A percentile compares a stretch with the other conserved stretches of the same genome.
phyloP scores from a whole-genome alignment of 1,139 yeast genomes.

The Zygosaccharomyces pseudobailii region DNA sequence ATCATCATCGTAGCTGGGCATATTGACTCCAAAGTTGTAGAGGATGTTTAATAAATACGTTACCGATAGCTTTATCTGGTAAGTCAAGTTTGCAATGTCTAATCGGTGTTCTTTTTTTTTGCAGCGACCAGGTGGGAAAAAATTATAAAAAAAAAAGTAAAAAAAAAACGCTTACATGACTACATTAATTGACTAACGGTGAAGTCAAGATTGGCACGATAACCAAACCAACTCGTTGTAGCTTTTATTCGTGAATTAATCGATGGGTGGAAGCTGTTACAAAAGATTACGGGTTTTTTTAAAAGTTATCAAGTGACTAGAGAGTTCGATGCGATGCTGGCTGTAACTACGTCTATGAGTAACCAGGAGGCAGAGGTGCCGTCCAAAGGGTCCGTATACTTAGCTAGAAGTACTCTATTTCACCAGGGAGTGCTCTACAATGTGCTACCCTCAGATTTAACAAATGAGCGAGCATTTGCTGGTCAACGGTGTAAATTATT shows the following conservation, averaged over 20 bases:
- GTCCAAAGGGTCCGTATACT: background rate
- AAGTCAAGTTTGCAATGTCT: background rate
- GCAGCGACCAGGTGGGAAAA: background rate
- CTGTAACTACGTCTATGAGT: background rate
- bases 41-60: background rate
- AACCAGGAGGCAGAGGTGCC: background rate
- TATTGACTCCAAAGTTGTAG: constrained; percentile 8
- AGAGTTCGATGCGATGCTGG: background rate
- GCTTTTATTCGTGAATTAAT: background rate
- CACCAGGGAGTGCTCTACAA: constrained; percentile 10
- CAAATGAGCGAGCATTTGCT: constrained; percentile 7
- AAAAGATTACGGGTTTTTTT: background rate
- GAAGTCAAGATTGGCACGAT: background rate
- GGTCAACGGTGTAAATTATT: constrained; percentile 11
- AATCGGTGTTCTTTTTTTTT: background rate
- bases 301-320: background rate
- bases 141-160: background rate
- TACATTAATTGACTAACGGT: background rate
- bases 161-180: background rate
- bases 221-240: background rate
- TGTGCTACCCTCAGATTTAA: constrained; percentile 14
- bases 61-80: background rate
- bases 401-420: background rate
- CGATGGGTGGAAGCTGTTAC: background rate
- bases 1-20: constrained; percentile 29